Conservation (phyloP, 176 grass and related monocot species). For the Echinochloa phyllopogon region DNA sequence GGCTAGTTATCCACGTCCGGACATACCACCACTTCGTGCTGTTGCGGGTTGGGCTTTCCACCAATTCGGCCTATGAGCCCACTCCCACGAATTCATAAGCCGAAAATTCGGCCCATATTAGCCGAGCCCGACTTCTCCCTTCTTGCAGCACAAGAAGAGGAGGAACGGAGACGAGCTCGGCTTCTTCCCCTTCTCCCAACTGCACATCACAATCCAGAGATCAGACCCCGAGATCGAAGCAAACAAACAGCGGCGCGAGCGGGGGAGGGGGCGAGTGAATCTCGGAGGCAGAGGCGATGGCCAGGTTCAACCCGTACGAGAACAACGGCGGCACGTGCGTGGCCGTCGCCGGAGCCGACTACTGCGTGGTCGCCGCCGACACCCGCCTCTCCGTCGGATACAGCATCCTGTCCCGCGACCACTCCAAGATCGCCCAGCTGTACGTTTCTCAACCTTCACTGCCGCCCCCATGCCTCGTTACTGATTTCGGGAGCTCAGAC, state of each 20-base stretch:
- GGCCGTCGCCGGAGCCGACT: conserved; percentile 76
- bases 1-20: too few species aligned
- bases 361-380: conserved; percentile 90
- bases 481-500: background rate
- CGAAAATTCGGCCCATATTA: background rate
- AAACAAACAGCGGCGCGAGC: background rate
- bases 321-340: conserved; percentile 82
- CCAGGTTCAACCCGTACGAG: conserved; percentile 54
- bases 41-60: background rate
- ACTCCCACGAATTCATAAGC: background rate
- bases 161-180: background rate
- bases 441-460: conserved; percentile 19
- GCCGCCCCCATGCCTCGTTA: background rate
- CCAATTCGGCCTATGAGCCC: background rate
- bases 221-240: background rate
- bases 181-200: background rate
- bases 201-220: too few species aligned
- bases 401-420: conserved; percentile 66
- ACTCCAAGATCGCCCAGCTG: conserved; percentile 84
- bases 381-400: conserved; percentile 85
- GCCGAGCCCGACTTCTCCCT: background rate
- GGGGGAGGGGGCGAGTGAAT: background rate
- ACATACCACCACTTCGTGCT: too few species aligned
- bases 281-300: conserved; percentile 30
- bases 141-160: conserved; percentile 51